Conservation (phyloP, 208 protist species). For the Crithidia fasciculata region DNA sequence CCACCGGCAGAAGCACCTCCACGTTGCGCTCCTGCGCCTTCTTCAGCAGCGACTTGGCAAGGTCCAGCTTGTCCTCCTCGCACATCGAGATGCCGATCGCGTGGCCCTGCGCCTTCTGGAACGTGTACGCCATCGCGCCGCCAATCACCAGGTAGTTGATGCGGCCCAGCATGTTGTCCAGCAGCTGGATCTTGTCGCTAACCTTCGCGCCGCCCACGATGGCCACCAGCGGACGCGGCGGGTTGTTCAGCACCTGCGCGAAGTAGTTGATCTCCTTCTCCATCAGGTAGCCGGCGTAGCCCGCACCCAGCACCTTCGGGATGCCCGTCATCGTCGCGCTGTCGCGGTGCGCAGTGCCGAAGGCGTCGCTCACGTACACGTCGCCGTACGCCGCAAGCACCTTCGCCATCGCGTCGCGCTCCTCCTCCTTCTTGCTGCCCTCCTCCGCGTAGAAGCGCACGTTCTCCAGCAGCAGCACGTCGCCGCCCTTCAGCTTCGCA, state of each 20-base stretch:
- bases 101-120: conserved; percentile 91
- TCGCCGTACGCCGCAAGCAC: conserved; percentile 95
- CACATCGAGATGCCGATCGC: conserved; percentile 96
- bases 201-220: conserved; percentile 98
- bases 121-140: conserved; percentile 99
- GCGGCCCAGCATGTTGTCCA: conserved; percentile 98
- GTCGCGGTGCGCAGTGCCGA: conserved; percentile 99
- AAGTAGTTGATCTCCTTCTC: conserved; percentile 99
- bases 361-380: conserved; percentile 99
- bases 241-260: conserved; percentile 89
- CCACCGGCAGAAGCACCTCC: conserved; percentile 96
- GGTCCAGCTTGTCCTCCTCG: conserved; percentile 88
- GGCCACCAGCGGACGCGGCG: conserved; percentile 93
- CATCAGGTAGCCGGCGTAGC: conserved; percentile 98
- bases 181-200: conserved; percentile 99
- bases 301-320: conserved; percentile 78
- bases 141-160: conserved; percentile 99
- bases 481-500: conserved; percentile 62
- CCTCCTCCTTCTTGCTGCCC: conserved; percentile 91
- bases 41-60: conserved; percentile 90
- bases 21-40: conserved; percentile 96
- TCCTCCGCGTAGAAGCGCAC: conserved; percentile 99
- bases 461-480: conserved; percentile 98
- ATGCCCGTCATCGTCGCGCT: conserved; percentile 94
- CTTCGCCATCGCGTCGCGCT: conserved; percentile 89